phyloP scores from a whole-genome alignment of 306 rosid species.

The Prunus salicina region DNA sequence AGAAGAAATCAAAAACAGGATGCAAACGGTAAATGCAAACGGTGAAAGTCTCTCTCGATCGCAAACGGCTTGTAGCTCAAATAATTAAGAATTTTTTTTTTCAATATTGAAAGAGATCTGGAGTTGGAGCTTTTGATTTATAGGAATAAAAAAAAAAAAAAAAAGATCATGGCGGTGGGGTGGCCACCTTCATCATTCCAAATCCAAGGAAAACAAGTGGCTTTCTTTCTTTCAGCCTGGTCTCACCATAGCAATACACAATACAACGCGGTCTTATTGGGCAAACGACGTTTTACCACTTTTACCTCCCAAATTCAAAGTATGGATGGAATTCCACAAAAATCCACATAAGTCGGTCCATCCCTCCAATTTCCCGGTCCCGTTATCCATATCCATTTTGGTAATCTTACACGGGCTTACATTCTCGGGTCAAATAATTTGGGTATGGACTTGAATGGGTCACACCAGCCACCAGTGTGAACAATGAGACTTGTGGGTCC shows the following conservation, averaged over 20 bases:
- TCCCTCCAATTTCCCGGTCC: background rate
- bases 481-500: slow-evolving; percentile 37
- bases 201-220: too few relatives aligned
- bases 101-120: too few relatives aligned
- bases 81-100: too few relatives aligned
- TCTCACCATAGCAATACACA: background rate
- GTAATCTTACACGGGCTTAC: background rate
- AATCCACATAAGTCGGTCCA: background rate
- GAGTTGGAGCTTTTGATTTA: too few relatives aligned
- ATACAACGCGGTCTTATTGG: background rate
- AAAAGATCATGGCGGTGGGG: too few relatives aligned
- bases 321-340: background rate
- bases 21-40: too few relatives aligned
- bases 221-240: background rate
- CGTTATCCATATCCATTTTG: background rate
- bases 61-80: too few relatives aligned
- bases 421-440: slow-evolving; percentile 16
- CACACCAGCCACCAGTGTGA: slow-evolving; percentile 21
- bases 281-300: background rate
- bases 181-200: too few relatives aligned
- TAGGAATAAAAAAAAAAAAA: too few relatives aligned
- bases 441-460: slow-evolving; percentile 4
- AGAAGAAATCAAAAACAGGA: too few relatives aligned
- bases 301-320: background rate
- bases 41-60: too few relatives aligned